Evolutionary conservation across 2,329 filamentous ascomycete genomes (phyloP).

Genomic region (Alternaria longipes): DNA sequence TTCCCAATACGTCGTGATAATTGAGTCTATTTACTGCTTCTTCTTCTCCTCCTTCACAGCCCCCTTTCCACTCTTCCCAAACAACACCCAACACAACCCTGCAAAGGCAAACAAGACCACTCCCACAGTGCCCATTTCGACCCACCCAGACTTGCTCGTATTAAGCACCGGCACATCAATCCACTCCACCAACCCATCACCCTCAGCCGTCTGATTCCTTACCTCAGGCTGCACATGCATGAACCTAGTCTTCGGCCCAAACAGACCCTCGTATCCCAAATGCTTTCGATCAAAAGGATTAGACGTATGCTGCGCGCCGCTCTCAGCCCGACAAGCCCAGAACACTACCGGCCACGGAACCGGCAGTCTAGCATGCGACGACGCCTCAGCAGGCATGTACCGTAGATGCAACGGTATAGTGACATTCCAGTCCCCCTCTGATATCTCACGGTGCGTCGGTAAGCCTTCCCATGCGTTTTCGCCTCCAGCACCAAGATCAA

Average conservation of each 20-base stretch:
- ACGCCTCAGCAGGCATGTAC: slow-evolving; percentile 67
- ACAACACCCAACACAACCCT: slow-evolving; percentile 56
- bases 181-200: slow-evolving; percentile 38
- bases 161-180: slow-evolving; percentile 57
- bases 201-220: background rate
- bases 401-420: slow-evolving; percentile 85
- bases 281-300: slow-evolving; percentile 89
- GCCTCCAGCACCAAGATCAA: background rate
- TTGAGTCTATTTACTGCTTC: slow-evolving; percentile 28
- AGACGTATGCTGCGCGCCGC: slow-evolving; percentile 71
- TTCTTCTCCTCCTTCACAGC: slow-evolving; percentile 31
- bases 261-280: slow-evolving; percentile 85
- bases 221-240: slow-evolving; percentile 68
- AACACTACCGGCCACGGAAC: slow-evolving; percentile 86
- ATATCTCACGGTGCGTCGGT: slow-evolving; percentile 30
- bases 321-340: slow-evolving; percentile 81
- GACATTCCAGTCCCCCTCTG: slow-evolving; percentile 63
- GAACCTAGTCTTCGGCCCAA: slow-evolving; percentile 79
- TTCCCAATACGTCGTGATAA: background rate
- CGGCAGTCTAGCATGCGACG: slow-evolving; percentile 54
- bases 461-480: slow-evolving; percentile 7
- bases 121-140: slow-evolving; percentile 55
- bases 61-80: slow-evolving; percentile 21
- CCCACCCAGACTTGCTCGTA: slow-evolving; percentile 44
- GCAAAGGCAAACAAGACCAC: slow-evolving; percentile 56